Conservation (phyloP, 1,139 yeast species). For the Pichia sp. region DNA sequence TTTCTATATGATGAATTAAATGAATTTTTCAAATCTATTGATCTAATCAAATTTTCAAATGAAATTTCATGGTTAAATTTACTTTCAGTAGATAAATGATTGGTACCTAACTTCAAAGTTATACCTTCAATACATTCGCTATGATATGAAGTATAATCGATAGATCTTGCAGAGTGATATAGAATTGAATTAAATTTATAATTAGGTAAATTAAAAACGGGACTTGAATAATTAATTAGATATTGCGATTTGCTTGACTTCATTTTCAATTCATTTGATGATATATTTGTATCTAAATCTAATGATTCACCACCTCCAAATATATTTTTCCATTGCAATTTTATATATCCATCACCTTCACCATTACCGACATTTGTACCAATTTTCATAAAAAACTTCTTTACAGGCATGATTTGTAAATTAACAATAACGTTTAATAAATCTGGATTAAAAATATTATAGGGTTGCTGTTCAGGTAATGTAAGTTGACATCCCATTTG, state of each 20-base stretch:
- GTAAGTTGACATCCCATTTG: conserved; percentile 30
- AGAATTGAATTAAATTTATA: conserved; percentile 51
- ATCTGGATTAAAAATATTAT: conserved; percentile 17
- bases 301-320: conserved; percentile 87
- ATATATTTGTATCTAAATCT: conserved; percentile 62
- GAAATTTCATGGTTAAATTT: conserved; percentile 47
- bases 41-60: conserved; percentile 60
- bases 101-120: conserved; percentile 42
- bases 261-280: conserved; percentile 44
- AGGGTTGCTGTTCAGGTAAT: conserved; percentile 15
- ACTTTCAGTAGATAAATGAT: conserved; percentile 28
- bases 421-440: conserved; percentile 47
- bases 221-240: conserved; percentile 56
- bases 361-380: conserved; percentile 96
- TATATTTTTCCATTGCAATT: conserved; percentile 66
- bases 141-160: conserved; percentile 64
- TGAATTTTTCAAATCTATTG: conserved; percentile 37
- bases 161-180: conserved; percentile 52
- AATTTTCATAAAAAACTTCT: conserved; percentile 68
- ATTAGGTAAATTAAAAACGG: conserved; percentile 47
- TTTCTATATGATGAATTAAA: conserved; percentile 19
- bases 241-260: conserved; percentile 76
- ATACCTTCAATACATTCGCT: conserved; percentile 56
- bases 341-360: conserved; percentile 88
- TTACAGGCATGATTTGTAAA: conserved; percentile 54